phyloP scores from a whole-genome alignment of 2,329 filamentous ascomycete genomes.

The Colletotrichum somersetense region DNA sequence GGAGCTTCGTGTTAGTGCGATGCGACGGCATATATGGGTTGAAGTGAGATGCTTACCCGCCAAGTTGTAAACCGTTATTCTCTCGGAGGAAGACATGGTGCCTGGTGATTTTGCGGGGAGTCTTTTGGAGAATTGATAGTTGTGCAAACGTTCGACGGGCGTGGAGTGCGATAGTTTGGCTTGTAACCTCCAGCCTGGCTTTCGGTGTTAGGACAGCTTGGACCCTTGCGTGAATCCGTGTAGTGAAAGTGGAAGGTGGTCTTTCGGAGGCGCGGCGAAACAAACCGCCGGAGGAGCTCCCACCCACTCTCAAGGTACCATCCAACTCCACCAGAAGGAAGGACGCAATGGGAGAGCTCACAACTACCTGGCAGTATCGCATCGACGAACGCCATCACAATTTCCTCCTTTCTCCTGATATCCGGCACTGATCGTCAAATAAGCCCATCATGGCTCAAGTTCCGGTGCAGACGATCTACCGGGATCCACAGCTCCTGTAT shows the following conservation, averaged over 20 bases:
- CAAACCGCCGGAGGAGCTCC: slow-evolving; percentile 40
- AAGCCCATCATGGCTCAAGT: slow-evolving; percentile 80
- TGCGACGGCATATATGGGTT: slow-evolving; percentile 23
- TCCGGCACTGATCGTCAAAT: slow-evolving; percentile 15
- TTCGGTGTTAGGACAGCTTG: slow-evolving; percentile 36
- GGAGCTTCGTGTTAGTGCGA: slow-evolving; percentile 34
- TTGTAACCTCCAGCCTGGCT: slow-evolving; percentile 42
- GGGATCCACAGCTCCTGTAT: slow-evolving; percentile 98
- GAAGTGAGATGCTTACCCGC: slow-evolving; percentile 60
- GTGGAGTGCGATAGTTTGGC: slow-evolving; percentile 29
- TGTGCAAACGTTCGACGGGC: neutral
- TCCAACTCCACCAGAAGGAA: slow-evolving; percentile 13
- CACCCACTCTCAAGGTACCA: neutral
- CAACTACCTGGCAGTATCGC: slow-evolving; percentile 17
- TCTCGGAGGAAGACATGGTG: slow-evolving; percentile 62
- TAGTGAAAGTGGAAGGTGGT: slow-evolving; percentile 44
- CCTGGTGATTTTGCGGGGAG: neutral
- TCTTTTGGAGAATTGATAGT: neutral
- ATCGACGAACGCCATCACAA: slow-evolving; percentile 19
- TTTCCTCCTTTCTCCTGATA: neutral
- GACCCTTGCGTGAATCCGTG: slow-evolving; percentile 31
- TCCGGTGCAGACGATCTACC: slow-evolving; percentile 92
- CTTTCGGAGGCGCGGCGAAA: slow-evolving; percentile 43
- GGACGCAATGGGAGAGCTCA: slow-evolving; percentile 22
- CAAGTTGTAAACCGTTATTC: slow-evolving; percentile 76